Evolutionary conservation across 116 monocot genomes (phyloP).

Genomic region (Iris pallida): DNA sequence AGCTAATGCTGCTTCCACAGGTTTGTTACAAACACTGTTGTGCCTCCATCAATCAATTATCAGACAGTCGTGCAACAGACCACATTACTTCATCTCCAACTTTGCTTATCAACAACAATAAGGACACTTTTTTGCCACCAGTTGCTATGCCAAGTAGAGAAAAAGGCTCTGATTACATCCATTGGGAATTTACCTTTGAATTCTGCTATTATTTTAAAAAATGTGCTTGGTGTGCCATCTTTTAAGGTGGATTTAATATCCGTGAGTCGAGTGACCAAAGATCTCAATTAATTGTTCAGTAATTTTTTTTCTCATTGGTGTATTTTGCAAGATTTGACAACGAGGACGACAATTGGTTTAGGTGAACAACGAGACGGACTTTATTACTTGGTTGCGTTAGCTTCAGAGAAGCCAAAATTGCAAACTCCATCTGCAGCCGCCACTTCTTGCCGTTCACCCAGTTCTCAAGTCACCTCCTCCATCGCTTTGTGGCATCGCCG

Average conservation of each 20-base stretch:
- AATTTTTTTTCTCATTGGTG: neutral
- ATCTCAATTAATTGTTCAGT: neutral
- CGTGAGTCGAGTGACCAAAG: neutral
- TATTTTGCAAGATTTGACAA: neutral
- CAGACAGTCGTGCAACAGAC: neutral
- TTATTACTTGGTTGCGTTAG: conserved; percentile 1
- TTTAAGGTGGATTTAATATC: neutral
- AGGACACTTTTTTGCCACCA: neutral
- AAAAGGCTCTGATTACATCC: neutral
- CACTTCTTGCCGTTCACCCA: neutral
- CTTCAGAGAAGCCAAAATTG: neutral
- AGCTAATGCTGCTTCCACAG: neutral
- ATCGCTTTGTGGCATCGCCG: neutral
- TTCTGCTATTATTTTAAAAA: neutral
- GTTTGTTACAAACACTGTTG: neutral
- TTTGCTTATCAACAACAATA: neutral
- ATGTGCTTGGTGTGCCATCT: neutral
- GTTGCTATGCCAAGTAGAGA: neutral
- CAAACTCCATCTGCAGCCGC: neutral
- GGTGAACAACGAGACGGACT: neutral
- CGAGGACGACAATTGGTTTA: neutral
- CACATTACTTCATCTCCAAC: neutral
- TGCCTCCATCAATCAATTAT: neutral
- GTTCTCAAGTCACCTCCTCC: no score
- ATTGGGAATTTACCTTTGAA: neutral